Percentiles rank a stretch among this genome's conserved stretches.
phyloP scores from a whole-genome alignment of 116 monocot genomes.

The Iris pallida region DNA sequence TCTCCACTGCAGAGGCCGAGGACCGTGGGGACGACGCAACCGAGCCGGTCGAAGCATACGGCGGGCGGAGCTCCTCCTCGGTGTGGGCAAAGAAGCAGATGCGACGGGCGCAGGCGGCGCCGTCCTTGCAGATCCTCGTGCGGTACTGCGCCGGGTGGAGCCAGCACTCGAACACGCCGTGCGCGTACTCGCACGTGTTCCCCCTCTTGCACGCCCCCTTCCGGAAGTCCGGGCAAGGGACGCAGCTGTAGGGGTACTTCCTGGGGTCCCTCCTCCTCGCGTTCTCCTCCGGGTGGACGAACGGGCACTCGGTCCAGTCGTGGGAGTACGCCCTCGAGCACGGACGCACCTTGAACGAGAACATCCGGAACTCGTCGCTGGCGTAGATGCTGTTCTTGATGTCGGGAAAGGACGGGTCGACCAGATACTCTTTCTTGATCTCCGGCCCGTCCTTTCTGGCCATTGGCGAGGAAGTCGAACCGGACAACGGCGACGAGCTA shows the following conservation, averaged over 20 bases:
- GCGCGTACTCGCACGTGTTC: slow-evolving; percentile 35
- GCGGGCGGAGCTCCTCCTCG: slow-evolving; percentile 27
- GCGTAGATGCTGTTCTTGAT: slow-evolving; percentile 40
- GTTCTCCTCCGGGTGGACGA: slow-evolving; percentile 43
- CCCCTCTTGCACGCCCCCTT: slow-evolving; percentile 29
- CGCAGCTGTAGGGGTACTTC: slow-evolving; percentile 36
- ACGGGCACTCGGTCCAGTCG: slow-evolving; percentile 51
- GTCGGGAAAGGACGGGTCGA: slow-evolving; percentile 35
- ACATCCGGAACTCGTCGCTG: slow-evolving; percentile 44
- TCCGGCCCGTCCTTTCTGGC: not conserved
- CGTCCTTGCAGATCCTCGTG: slow-evolving; percentile 44
- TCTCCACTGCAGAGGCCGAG: no score
- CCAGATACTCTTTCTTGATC: slow-evolving; percentile 27
- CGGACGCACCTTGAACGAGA: slow-evolving; percentile 35
- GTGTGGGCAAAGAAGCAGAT: slow-evolving; percentile 47
- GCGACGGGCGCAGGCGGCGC: slow-evolving; percentile 19
- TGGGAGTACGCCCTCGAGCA: slow-evolving; percentile 44
- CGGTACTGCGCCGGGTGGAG: slow-evolving; percentile 43
- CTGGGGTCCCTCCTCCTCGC: slow-evolving; percentile 34
- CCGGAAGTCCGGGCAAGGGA: slow-evolving; percentile 38
- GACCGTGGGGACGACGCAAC: slow-evolving; percentile 8
- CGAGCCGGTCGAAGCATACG: slow-evolving; percentile 20
- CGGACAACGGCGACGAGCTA: slow-evolving; percentile 18
- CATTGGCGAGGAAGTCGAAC: not conserved
- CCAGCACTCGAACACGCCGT: slow-evolving; percentile 51